Evolutionary conservation across 192 early-diverging fungal genomes (phyloP).

Genomic region (Rhizophagus sp.): DNA sequence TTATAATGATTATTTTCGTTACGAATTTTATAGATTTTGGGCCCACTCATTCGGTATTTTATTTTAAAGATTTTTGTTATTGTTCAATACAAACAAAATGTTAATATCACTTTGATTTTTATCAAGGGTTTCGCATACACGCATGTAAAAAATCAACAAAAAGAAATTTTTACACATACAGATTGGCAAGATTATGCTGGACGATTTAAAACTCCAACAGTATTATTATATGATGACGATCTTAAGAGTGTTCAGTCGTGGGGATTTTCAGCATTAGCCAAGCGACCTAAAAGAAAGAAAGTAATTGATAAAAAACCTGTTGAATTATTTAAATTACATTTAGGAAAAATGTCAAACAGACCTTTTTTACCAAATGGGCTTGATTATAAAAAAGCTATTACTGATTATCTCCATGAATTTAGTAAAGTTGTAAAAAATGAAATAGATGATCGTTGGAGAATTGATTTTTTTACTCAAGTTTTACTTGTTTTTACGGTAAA

Average conservation of each 20-base stretch:
- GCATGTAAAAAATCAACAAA: neutral
- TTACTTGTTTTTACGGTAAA: neutral
- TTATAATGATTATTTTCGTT: neutral
- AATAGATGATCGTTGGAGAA: neutral
- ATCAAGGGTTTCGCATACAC: neutral
- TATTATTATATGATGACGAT: neutral
- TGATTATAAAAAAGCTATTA: neutral
- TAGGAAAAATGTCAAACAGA: neutral
- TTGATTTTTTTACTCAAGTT: neutral
- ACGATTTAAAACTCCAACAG: neutral
- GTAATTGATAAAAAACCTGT: neutral
- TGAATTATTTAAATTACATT: conserved; percentile 1
- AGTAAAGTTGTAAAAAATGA: neutral
- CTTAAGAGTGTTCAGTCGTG: neutral
- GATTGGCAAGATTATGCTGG: neutral
- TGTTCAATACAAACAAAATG: too few relatives aligned
- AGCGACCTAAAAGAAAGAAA: neutral
- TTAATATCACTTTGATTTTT: neutral
- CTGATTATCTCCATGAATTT: neutral
- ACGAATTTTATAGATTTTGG: neutral
- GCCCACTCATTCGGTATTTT: neutral
- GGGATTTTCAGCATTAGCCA: neutral
- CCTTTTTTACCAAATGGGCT: neutral
- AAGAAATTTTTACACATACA: neutral
- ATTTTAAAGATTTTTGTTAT: too few relatives aligned